Conservation (phyloP, 108 stramenopile species). For the Fistulifera pelliculosa region DNA sequence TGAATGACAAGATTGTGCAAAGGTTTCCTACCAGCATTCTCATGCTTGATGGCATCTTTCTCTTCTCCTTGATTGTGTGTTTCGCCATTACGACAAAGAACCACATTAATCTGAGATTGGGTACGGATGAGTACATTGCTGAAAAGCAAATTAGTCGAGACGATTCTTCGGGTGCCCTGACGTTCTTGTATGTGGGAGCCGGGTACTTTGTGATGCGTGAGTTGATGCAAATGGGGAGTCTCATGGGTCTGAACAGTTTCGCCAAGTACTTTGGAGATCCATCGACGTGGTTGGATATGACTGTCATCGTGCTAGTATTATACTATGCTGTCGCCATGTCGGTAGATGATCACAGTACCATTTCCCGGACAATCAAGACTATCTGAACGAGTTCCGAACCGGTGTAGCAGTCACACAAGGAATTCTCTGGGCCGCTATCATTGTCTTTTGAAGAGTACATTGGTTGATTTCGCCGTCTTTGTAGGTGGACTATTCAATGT, state of each 20-base stretch:
- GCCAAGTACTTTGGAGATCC: slow-evolving; percentile 58
- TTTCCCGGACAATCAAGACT: background rate
- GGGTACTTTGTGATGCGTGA: slow-evolving; percentile 67
- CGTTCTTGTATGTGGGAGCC: slow-evolving; percentile 44
- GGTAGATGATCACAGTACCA: background rate
- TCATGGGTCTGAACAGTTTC: slow-evolving; percentile 43
- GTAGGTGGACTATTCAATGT: slow-evolving; percentile 74
- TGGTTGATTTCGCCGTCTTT: slow-evolving; percentile 81
- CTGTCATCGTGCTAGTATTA: slow-evolving; percentile 56
- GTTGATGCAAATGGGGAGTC: slow-evolving; percentile 43
- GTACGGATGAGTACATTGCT: slow-evolving; percentile 6
- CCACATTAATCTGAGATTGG: slow-evolving; percentile 38
- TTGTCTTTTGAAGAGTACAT: slow-evolving; percentile 73
- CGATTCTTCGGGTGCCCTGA: slow-evolving; percentile 13
- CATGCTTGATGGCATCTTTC: slow-evolving; percentile 61
- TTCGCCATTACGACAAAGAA: slow-evolving; percentile 59
- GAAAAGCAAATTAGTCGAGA: slow-evolving; percentile 14
- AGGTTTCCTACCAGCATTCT: slow-evolving; percentile 73
- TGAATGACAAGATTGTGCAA: slow-evolving; percentile 72
- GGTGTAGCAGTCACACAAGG: slow-evolving; percentile 69
- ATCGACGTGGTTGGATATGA: slow-evolving; percentile 72
- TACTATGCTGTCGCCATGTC: slow-evolving; percentile 63
- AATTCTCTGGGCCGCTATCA: slow-evolving; percentile 66
- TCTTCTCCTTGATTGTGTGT: slow-evolving; percentile 51
- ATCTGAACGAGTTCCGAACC: slow-evolving; percentile 39